Evolutionary conservation across 192 early-diverging fungal species (phyloP).

Genomic region (Bifiguratus adelaidae): DNA sequence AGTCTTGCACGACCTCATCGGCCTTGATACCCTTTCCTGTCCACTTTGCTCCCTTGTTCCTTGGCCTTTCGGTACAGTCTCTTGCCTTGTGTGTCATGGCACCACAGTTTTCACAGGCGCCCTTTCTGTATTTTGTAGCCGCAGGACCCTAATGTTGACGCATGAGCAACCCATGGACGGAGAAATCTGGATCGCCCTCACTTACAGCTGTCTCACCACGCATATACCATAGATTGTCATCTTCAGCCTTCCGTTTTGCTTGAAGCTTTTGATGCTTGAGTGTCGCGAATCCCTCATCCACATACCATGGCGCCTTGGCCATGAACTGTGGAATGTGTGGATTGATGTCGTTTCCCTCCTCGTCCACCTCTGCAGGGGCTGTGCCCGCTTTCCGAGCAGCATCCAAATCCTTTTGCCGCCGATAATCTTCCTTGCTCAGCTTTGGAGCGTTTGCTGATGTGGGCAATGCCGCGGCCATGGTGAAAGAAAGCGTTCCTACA

Average conservation of each 20-base stretch:
- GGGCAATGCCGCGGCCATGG: no score
- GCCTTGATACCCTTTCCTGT: constrained; percentile 69
- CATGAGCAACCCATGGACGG: not conserved
- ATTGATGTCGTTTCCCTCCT: constrained; percentile 90
- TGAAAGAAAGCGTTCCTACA: no score
- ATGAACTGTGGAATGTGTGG: constrained; percentile 98
- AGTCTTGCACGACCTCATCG: constrained; percentile 73
- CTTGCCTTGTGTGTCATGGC: constrained; percentile 89
- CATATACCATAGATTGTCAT: constrained; percentile 57
- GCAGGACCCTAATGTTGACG: constrained; percentile 49
- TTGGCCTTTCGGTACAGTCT: constrained; percentile 89
- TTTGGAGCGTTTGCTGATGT: no score
- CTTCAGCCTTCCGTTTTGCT: constrained; percentile 10
- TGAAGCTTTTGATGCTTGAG: constrained; percentile 79
- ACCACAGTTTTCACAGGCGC: constrained; percentile 97
- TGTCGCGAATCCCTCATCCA: constrained; percentile 68
- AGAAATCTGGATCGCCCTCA: not conserved
- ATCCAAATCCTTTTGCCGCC: constrained; percentile 88
- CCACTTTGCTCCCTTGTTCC: constrained; percentile 85
- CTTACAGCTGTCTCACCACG: constrained; percentile 57
- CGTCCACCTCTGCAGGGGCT: constrained; percentile 74
- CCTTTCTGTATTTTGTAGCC: constrained; percentile 86
- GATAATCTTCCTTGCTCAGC: constrained; percentile 91
- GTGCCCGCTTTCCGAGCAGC: constrained; percentile 93
- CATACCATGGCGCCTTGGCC: constrained; percentile 91